Evolutionary conservation across 1,139 yeast species (phyloP).

Genomic region (Pneumocystis murina): DNA sequence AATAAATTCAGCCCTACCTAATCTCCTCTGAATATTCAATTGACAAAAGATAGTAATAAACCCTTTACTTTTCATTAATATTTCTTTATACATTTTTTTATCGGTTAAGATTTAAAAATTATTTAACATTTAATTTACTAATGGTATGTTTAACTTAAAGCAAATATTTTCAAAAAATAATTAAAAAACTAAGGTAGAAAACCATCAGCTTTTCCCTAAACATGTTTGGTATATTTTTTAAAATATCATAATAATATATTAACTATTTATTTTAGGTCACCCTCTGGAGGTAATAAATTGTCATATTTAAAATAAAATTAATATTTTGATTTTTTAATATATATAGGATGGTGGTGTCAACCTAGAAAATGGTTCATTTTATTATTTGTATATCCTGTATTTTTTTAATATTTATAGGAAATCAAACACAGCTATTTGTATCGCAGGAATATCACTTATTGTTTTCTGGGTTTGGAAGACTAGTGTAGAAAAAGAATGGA

Average conservation of each 20-base stretch:
- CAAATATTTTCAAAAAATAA: not conserved
- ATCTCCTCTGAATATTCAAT: not conserved
- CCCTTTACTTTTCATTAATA: not conserved
- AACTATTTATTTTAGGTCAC: not conserved
- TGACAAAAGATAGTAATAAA: conserved; percentile 1
- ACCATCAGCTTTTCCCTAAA: conserved; percentile 7
- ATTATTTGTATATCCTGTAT: not conserved
- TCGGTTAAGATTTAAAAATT: conserved; percentile 15
- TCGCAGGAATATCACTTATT: conserved; percentile 4
- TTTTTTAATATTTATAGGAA: not conserved
- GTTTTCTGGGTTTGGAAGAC: conserved; percentile 8
- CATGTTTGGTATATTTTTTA: conserved; percentile 15
- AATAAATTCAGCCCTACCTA: conserved; percentile 1
- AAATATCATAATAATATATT: not conserved
- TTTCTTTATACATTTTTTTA: conserved; percentile 2
- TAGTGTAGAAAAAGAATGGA: conserved; percentile 6
- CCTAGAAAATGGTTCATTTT: conserved; percentile 29
- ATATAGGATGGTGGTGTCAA: conserved; percentile 29
- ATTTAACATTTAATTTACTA: conserved; percentile 13
- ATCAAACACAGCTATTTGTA: not conserved
- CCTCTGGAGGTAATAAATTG: not conserved
- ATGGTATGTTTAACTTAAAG: not conserved
- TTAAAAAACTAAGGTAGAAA: conserved; percentile 1
- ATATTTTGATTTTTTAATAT: not conserved
- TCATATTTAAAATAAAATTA: not conserved